A percentile compares a stretch with the other conserved stretches of the same genome.
Conservation (phyloP, 768 basidiomycete species). For the Myochromella boudieri region DNA sequence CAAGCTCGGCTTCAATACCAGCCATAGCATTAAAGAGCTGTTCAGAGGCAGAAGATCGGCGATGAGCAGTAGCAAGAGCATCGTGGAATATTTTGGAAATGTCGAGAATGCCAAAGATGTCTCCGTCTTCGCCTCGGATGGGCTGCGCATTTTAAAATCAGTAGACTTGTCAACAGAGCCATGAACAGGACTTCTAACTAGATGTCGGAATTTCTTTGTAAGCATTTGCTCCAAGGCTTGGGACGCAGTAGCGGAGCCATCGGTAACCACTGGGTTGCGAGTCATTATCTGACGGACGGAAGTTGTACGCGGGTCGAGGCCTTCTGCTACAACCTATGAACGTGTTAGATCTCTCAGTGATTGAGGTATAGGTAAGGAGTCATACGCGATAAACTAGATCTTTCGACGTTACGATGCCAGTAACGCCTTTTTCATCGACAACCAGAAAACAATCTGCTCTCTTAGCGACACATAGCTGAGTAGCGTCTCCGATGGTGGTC, state of each 20-base stretch:
- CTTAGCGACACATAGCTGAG: background rate
- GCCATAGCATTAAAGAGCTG: slow-evolving; percentile 1
- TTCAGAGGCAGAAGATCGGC: background rate
- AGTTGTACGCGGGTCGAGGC: slow-evolving; percentile 8
- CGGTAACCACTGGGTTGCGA: slow-evolving; percentile 1
- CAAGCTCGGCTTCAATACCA: background rate
- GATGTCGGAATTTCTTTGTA: slow-evolving; percentile 5
- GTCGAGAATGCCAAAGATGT: background rate
- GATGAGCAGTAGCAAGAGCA: background rate
- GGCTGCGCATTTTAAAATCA: no score
- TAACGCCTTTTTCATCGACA: background rate
- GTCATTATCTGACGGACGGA: slow-evolving; percentile 7
- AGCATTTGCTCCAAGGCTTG: slow-evolving; percentile 5
- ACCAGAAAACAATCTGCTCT: slow-evolving; percentile 3
- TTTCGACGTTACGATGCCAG: slow-evolving; percentile 6
- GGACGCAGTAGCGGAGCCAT: background rate
- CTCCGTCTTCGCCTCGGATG: background rate
- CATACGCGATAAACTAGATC: slow-evolving; percentile 8
- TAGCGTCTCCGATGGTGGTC: background rate
- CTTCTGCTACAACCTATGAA: slow-evolving; percentile 3
- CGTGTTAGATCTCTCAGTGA: background rate
- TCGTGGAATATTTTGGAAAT: slow-evolving; percentile 5
- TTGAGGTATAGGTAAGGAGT: background rate
- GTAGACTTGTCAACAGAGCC: background rate
- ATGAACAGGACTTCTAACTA: background rate